Evolutionary conservation across 2,329 filamentous ascomycete genomes (phyloP).

Genomic region (Colletotrichum salicis): DNA sequence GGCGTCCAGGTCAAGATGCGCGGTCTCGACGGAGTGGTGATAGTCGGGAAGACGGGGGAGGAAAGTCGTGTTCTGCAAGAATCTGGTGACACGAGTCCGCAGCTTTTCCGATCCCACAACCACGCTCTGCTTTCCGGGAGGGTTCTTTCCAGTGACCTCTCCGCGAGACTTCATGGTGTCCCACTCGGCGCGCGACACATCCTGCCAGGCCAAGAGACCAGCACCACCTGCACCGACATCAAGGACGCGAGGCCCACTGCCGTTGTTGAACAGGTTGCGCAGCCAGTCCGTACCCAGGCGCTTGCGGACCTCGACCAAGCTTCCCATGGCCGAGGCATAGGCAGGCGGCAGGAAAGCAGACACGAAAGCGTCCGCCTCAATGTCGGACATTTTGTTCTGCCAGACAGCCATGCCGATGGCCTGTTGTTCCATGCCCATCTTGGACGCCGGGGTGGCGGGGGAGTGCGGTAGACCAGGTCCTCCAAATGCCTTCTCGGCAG

Average conservation of each 20-base stretch:
- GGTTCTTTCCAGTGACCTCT: slow-evolving; percentile 49
- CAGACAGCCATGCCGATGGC: slow-evolving; percentile 72
- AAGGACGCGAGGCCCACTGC: slow-evolving; percentile 68
- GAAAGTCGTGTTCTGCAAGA: slow-evolving; percentile 91
- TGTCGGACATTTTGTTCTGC: slow-evolving; percentile 75
- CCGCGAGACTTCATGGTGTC: slow-evolving; percentile 70
- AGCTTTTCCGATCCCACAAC: slow-evolving; percentile 80
- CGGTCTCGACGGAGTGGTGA: slow-evolving; percentile 70
- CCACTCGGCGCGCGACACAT: slow-evolving; percentile 85
- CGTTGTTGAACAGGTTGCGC: slow-evolving; percentile 67
- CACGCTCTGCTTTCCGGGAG: slow-evolving; percentile 81
- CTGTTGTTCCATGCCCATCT: slow-evolving; percentile 68
- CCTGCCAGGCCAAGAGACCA: slow-evolving; percentile 78
- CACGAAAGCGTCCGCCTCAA: slow-evolving; percentile 80
- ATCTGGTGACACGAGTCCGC: slow-evolving; percentile 76
- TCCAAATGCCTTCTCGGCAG: slow-evolving; percentile 80
- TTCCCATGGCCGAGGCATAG: slow-evolving; percentile 74
- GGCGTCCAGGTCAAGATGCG: slow-evolving; percentile 69
- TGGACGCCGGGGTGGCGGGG: slow-evolving; percentile 72
- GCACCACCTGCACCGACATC: slow-evolving; percentile 81
- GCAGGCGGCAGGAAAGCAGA: slow-evolving; percentile 75
- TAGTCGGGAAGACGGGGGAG: slow-evolving; percentile 92
- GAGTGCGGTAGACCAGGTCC: slow-evolving; percentile 81
- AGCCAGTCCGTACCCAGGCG: slow-evolving; percentile 79
- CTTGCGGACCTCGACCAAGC: slow-evolving; percentile 78